Percentiles rank a stretch among this genome's conserved stretches.
Conservation (phyloP, 1,139 yeast genomes). For the Scheffersomyces cryptocercus region DNA sequence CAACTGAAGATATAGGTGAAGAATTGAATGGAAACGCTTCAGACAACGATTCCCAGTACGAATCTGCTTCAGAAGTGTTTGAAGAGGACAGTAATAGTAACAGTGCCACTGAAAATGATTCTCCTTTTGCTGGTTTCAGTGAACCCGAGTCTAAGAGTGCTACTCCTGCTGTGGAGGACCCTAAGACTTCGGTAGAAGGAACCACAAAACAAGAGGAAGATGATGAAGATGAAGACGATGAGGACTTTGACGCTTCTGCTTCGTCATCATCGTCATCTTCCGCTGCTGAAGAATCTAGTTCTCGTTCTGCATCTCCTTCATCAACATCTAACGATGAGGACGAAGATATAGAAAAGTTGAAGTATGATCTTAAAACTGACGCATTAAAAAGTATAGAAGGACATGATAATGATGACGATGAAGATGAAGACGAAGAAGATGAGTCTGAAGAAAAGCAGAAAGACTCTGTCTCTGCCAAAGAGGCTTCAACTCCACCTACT, state of each 20-base stretch:
- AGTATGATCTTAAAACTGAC: slow-evolving; percentile 36
- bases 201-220: slow-evolving; percentile 26
- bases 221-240: slow-evolving; percentile 22
- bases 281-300: slow-evolving; percentile 1
- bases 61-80: slow-evolving; percentile 33
- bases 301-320: slow-evolving; percentile 5
- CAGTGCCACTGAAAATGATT: slow-evolving; percentile 6
- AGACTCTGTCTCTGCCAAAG: neutral
- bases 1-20: slow-evolving; percentile 15
- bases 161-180: slow-evolving; percentile 6
- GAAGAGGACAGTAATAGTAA: slow-evolving; percentile 3
- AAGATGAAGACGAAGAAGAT: slow-evolving; percentile 2
- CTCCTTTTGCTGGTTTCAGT: slow-evolving; percentile 17
- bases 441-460: slow-evolving; percentile 1
- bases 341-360: slow-evolving; percentile 33
- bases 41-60: slow-evolving; percentile 26
- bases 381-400: slow-evolving; percentile 20
- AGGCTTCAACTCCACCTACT: slow-evolving; percentile 40
- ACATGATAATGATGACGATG: slow-evolving; percentile 20
- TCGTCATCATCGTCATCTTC: slow-evolving; percentile 1
- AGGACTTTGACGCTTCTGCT: slow-evolving; percentile 15
- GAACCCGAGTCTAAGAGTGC: slow-evolving; percentile 7
- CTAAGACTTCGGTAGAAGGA: slow-evolving; percentile 15
- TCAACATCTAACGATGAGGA: slow-evolving; percentile 20
- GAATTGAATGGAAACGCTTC: slow-evolving; percentile 19